Base-by-base conservation (phyloP, 2,329 filamentous ascomycete genomes). In the Emmonsia crescens region DNA sequence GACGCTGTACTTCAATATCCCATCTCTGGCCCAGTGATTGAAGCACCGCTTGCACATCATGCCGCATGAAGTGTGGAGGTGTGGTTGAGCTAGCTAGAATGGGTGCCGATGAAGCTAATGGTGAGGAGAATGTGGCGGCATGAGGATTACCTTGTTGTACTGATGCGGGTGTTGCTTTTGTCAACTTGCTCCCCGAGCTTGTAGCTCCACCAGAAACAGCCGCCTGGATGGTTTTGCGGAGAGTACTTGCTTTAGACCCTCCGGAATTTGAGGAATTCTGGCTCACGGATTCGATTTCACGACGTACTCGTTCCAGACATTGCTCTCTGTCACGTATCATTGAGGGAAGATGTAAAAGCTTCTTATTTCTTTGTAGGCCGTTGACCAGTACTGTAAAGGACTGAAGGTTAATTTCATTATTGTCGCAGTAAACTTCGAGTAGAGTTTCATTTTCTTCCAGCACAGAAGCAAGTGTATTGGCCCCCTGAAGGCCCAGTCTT, bases 341-440 rank as follows among this genome's bases (percentile, higher is more conserved):
- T 10, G 75, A 76, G 5, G 87, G 85, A 40, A 89, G 78, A 66
- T 81, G 82, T 16, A 88, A 70, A 1, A 89, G 71, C 0, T 82
- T 83, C 2, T 79, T 81, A 68, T 90, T 90, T 49, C 80, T 81
- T 63, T 86, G 80, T n/a, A 89, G 74, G 21, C 85, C 81, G 67
- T 89, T 87, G 57, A 89, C 84, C 6, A 89, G 75, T 59, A 86
- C 84, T 0, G 85, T 88, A 65, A 88, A 86, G 1, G 85, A 86
- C 65, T 86, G 84, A n/a, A 89, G 77, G 54, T 85, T 85, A 61
- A 89, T 87, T 60, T 85, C 84, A 68, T 90, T 90, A 71, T 87
- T 85, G 64, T 87, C 86, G 71, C 87, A 89, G 67, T 88, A 80
- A 5, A 90, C 78, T 69, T 89, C 84, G 31, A 81, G 79, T 5